Percentiles rank a stretch among this genome's conserved stretches.
phyloP scores from a whole-genome alignment of 352 stramenopile species.

The Globisporangium recalcitrans region DNA sequence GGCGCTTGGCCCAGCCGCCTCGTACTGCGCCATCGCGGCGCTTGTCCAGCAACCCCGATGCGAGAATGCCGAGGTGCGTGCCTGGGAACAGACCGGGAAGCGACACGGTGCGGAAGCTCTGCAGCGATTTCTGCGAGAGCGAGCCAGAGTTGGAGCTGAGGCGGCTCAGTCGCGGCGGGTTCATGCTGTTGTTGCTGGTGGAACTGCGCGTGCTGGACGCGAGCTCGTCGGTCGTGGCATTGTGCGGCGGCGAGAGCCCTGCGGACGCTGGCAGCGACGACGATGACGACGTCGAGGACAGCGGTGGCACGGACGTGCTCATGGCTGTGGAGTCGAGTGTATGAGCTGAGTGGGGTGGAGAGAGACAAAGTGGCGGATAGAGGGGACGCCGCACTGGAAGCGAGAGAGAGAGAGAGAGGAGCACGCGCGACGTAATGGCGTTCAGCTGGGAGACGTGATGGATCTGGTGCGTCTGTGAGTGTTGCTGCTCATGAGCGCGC shows the following conservation, averaged over 20 bases:
- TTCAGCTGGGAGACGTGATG: neutral
- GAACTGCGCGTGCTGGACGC: slow-evolving; percentile 1
- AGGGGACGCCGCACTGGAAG: neutral
- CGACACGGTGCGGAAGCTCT: slow-evolving; percentile 67
- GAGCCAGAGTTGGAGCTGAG: slow-evolving; percentile 50
- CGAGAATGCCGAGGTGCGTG: slow-evolving; percentile 70
- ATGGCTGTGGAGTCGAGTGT: slow-evolving; percentile 1
- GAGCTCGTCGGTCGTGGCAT: slow-evolving; percentile 13
- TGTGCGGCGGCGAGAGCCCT: slow-evolving; percentile 5
- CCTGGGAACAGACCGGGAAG: slow-evolving; percentile 66
- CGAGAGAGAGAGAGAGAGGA: neutral
- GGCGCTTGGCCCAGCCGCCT: slow-evolving; percentile 69
- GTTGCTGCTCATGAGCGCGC: neutral
- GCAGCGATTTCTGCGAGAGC: slow-evolving; percentile 49
- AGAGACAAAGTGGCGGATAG: neutral
- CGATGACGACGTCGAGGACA: slow-evolving; percentile 32
- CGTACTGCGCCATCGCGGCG: slow-evolving; percentile 77
- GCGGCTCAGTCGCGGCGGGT: slow-evolving; percentile 42
- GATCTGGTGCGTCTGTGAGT: neutral
- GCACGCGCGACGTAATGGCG: neutral
- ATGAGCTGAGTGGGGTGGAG: neutral
- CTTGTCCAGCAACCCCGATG: slow-evolving; percentile 75
- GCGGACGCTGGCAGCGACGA: slow-evolving; percentile 24
- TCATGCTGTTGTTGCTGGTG: slow-evolving; percentile 15
- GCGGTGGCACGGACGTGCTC: slow-evolving; percentile 11